Conservation (phyloP, 495 filamentous ascomycete species). For the Ramalina intermedia region DNA sequence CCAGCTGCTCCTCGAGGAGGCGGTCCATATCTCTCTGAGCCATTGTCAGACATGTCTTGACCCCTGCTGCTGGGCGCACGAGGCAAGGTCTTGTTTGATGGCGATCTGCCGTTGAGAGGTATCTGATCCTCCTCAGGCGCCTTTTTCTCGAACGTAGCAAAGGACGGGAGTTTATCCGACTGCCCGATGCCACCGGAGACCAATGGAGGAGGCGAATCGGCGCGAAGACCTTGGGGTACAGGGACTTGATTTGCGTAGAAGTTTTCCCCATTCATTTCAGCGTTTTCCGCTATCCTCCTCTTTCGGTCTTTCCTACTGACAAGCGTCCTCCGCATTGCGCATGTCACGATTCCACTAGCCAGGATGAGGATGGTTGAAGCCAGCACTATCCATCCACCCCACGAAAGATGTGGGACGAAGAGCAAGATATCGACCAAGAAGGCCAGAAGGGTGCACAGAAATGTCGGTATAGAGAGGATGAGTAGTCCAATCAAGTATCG, state of each 20-base stretch:
- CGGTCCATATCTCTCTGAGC: slow-evolving; percentile 5
- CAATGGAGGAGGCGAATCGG: slow-evolving; percentile 33
- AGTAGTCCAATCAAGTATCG: slow-evolving; percentile 72
- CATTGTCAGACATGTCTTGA: slow-evolving; percentile 14
- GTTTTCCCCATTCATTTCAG: slow-evolving; percentile 88
- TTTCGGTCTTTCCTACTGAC: slow-evolving; percentile 84
- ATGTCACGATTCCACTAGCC: slow-evolving; percentile 71
- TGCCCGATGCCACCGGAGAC: slow-evolving; percentile 38
- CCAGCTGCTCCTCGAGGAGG: slow-evolving; percentile 12
- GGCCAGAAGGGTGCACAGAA: slow-evolving; percentile 70
- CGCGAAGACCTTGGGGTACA: slow-evolving; percentile 25
- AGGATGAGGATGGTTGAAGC: slow-evolving; percentile 80
- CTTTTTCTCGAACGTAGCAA: slow-evolving; percentile 64
- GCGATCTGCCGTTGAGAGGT: slow-evolving; percentile 58
- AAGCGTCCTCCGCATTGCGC: slow-evolving; percentile 91
- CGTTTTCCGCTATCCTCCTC: slow-evolving; percentile 80
- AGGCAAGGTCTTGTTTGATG: slow-evolving; percentile 18
- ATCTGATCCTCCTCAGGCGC: slow-evolving; percentile 59
- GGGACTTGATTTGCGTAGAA: slow-evolving; percentile 64
- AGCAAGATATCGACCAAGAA: slow-evolving; percentile 93
- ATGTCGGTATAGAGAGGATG: slow-evolving; percentile 71
- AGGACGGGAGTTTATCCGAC: slow-evolving; percentile 50
- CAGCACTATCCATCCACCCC: slow-evolving; percentile 91
- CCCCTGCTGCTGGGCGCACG: slow-evolving; percentile 16
- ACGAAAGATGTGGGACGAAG: slow-evolving; percentile 85